Percentiles rank a stretch among this genome's conserved stretches.
Evolutionary conservation across 2,329 filamentous ascomycete species (phyloP).

Genomic region (Cryoendolithus antarcticus): DNA sequence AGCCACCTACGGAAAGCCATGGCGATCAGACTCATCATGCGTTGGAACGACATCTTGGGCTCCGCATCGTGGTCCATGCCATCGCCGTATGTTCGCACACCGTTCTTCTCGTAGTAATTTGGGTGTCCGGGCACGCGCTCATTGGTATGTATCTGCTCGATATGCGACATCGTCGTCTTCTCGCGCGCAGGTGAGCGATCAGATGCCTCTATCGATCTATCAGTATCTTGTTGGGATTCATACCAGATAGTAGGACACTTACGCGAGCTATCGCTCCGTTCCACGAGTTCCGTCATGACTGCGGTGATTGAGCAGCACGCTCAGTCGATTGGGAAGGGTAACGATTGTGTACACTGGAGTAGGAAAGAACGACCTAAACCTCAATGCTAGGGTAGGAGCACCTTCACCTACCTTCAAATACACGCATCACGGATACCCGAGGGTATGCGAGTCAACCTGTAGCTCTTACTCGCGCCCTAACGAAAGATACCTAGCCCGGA

Average conservation of each 20-base stretch:
- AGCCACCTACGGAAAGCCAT: constrained; percentile 39
- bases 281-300: not conserved
- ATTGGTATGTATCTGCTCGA: constrained; percentile 27
- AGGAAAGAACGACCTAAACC: too few relatives aligned
- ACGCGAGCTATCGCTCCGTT: constrained; percentile 1
- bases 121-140: constrained; percentile 25
- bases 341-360: too few relatives aligned
- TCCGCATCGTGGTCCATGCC: constrained; percentile 32
- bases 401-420: too few relatives aligned
- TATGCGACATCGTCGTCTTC: constrained; percentile 9
- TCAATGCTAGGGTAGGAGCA: too few relatives aligned
- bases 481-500: too few relatives aligned
- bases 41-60: constrained; percentile 33
- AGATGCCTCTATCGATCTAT: not conserved
- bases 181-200: not conserved
- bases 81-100: constrained; percentile 34
- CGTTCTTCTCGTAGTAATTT: constrained; percentile 36
- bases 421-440: too few relatives aligned
- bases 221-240: not conserved
- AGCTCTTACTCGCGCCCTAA: too few relatives aligned
- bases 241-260: not conserved
- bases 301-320: too few relatives aligned
- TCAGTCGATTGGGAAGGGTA: too few relatives aligned
- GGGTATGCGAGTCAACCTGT: too few relatives aligned
- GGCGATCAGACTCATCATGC: constrained; percentile 43